Conservation (phyloP, 2,329 filamentous ascomycete genomes). For the Exophiala calicioides region DNA sequence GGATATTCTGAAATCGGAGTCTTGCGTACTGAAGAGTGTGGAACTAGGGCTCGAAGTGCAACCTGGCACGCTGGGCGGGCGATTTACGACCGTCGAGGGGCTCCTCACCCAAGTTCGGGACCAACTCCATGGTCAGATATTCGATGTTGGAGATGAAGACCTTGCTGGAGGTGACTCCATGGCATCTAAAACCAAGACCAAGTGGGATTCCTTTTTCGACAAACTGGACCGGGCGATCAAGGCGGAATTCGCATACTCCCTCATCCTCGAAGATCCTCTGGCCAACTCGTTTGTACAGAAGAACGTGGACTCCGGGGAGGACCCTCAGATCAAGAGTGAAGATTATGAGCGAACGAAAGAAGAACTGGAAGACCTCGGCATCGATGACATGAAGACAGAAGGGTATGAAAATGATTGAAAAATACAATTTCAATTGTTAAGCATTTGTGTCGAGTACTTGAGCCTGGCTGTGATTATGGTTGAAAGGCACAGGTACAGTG, state of each 20-base stretch:
- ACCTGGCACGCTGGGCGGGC: constrained; percentile 88
- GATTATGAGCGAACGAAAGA: constrained; percentile 85
- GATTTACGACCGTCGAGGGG: constrained; percentile 96
- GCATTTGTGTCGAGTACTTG: too few relatives aligned
- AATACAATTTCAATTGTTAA: background rate
- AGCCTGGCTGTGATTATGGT: too few relatives aligned
- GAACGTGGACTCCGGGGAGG: constrained; percentile 64
- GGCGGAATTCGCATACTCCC: constrained; percentile 76
- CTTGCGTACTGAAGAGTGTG: constrained; percentile 80
- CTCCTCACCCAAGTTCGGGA: constrained; percentile 88
- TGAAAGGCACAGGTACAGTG: too few relatives aligned
- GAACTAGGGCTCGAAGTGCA: constrained; percentile 86
- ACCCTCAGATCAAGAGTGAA: constrained; percentile 77
- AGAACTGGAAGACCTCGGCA: constrained; percentile 89
- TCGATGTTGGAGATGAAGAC: constrained; percentile 65
- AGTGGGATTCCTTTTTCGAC: constrained; percentile 81
- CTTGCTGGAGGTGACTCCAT: constrained; percentile 76
- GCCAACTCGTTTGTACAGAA: constrained; percentile 94
- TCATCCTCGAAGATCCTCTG: constrained; percentile 83
- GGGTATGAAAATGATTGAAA: constrained; percentile 67
- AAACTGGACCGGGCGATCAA: constrained; percentile 75
- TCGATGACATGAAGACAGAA: constrained; percentile 91
- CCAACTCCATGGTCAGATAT: constrained; percentile 85
- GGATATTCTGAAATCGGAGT: constrained; percentile 96
- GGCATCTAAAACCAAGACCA: constrained; percentile 60